Percentiles rank a stretch among this genome's conserved stretches.
Conservation (phyloP, 305 asterid genomes). For the Salvia sclarea region DNA sequence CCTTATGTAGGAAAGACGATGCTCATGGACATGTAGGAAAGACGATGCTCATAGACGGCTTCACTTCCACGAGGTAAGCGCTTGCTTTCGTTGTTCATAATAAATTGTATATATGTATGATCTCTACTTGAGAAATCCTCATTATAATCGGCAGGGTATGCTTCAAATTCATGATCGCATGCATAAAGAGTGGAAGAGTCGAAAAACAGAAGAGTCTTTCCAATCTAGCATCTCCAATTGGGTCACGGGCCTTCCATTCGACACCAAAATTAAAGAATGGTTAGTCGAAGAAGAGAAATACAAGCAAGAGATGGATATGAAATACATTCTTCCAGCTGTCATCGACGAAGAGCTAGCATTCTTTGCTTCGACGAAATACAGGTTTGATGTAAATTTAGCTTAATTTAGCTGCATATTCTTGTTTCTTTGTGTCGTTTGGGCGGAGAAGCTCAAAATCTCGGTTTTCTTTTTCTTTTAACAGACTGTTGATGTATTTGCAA, state of each 20-base stretch:
- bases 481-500: slow-evolving; percentile 99
- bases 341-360: slow-evolving; percentile 73
- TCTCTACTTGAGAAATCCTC: neutral
- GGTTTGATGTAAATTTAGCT: too few relatives aligned
- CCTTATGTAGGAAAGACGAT: slow-evolving; percentile 82
- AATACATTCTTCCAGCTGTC: slow-evolving; percentile 91
- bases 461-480: slow-evolving; percentile 47
- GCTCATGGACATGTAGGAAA: slow-evolving; percentile 99
- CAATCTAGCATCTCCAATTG: slow-evolving; percentile 80
- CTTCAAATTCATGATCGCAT: slow-evolving; percentile 84
- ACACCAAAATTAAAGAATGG: slow-evolving; percentile 88
- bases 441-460: slow-evolving; percentile 18
- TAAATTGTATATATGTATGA: slow-evolving; percentile 22
- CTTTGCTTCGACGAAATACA: slow-evolving; percentile 96
- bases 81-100: slow-evolving; percentile 29
- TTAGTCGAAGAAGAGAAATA: slow-evolving; percentile 89
- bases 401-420: slow-evolving; percentile 20
- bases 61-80: slow-evolving; percentile 91
- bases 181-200: slow-evolving; percentile 92
- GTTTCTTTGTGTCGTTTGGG: slow-evolving; percentile 15
- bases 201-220: slow-evolving; percentile 55
- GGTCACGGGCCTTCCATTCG: slow-evolving; percentile 86
- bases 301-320: slow-evolving; percentile 76
- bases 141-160: slow-evolving; percentile 70
- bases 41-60: slow-evolving; percentile 82